A percentile compares a stretch with the other conserved stretches of the same genome.
Conservation (phyloP, 1,284 basidiomycete genomes). For the Sparassis latifolia region DNA sequence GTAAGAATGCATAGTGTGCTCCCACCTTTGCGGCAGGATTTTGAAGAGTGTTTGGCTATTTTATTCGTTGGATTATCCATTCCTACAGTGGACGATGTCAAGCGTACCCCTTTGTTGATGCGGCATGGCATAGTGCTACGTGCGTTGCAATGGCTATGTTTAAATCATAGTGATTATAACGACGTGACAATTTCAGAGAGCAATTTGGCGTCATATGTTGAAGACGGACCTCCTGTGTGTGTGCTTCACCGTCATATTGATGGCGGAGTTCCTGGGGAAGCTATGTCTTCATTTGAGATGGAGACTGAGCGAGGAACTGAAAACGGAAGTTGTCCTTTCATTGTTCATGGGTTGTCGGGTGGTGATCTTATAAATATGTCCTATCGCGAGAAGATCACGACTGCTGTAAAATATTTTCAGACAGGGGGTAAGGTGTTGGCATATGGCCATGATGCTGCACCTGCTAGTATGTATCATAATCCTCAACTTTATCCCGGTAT, state of each 20-base stretch:
- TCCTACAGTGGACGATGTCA: too few species aligned
- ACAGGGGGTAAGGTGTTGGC: conserved; percentile 10
- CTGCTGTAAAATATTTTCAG: conserved; percentile 18
- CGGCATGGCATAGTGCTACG: too few species aligned
- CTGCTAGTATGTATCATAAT: conserved; percentile 20
- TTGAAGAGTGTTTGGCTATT: too few species aligned
- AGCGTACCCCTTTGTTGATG: too few species aligned
- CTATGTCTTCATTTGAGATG: conserved; percentile 18
- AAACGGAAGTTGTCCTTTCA: conserved; percentile 28
- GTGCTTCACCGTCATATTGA: conserved; percentile 20
- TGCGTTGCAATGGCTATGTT: too few species aligned
- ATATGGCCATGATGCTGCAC: conserved; percentile 11
- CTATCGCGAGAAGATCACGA: conserved; percentile 4
- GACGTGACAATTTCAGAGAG: too few species aligned
- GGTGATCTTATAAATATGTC: conserved; percentile 11
- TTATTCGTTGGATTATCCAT: too few species aligned
- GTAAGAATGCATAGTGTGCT: too few species aligned
- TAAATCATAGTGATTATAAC: too few species aligned
- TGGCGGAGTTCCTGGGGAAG: conserved; percentile 14
- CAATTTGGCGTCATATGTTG: conserved; percentile 27
- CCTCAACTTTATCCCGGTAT: conserved; percentile 20
- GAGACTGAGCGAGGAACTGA: conserved; percentile 26
- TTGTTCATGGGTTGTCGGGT: conserved; percentile 29
- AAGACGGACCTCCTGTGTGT: conserved; percentile 23
- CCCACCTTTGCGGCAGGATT: too few species aligned